Evolutionary conservation across 2,329 filamentous ascomycete genomes (phyloP).

Genomic region (Monosporascus cannonballus): DNA sequence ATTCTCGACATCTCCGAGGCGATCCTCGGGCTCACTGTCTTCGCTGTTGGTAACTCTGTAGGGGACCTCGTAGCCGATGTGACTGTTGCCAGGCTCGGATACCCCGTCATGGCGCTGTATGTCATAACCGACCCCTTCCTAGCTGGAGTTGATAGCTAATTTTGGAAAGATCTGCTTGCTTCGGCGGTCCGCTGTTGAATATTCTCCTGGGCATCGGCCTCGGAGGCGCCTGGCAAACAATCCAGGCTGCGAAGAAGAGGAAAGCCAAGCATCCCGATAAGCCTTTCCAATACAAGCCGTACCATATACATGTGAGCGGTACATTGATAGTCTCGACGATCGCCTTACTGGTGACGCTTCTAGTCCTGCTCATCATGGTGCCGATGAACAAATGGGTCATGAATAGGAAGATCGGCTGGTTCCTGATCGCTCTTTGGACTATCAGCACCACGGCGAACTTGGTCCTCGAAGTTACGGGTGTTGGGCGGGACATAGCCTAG

Average conservation of each 20-base stretch:
- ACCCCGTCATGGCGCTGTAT: conserved; percentile 87
- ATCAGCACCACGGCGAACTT: conserved; percentile 79
- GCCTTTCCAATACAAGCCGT: conserved; percentile 64
- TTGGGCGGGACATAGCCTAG: conserved; percentile 35
- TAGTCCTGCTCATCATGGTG: conserved; percentile 72
- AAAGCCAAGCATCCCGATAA: conserved; percentile 62
- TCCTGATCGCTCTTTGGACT: conserved; percentile 73
- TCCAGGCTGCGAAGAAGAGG: conserved; percentile 59
- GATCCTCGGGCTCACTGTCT: conserved; percentile 88
- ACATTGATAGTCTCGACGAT: conserved; percentile 80
- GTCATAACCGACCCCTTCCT: conserved; percentile 21
- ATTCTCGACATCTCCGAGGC: conserved; percentile 92
- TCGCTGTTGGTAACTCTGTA: conserved; percentile 91
- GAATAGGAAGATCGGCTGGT: conserved; percentile 75
- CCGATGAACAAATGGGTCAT: conserved; percentile 83
- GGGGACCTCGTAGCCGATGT: conserved; percentile 93
- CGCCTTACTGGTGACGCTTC: conserved; percentile 75
- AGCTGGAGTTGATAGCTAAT: conserved; percentile 16
- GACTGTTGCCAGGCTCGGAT: conserved; percentile 86
- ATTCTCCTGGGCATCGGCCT: conserved; percentile 94
- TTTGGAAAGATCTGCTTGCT: conserved; percentile 67
- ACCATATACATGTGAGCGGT: conserved; percentile 76
- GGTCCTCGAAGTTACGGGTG: conserved; percentile 64
- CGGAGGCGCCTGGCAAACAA: conserved; percentile 80
- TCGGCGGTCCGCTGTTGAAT: conserved; percentile 97